A percentile compares a stretch with the other conserved stretches of the same genome.
These are phyloP conservation scores for Quercus agrifolia DNA, from an alignment of 306 rosid genomes.

Conservation along the genomic window DNA sequence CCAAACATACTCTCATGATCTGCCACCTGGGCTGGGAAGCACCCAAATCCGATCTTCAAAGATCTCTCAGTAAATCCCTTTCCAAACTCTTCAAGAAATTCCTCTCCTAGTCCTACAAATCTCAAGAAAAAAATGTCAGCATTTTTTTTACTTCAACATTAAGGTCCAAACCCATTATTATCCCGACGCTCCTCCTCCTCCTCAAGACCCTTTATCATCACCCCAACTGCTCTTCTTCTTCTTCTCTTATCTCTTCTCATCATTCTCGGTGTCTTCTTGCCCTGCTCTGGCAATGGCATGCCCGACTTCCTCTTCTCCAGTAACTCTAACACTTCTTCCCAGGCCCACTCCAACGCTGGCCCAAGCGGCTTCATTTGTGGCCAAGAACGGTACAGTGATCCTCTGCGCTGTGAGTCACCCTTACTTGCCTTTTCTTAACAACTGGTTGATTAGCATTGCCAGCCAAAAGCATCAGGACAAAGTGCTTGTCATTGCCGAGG, in stretches of 20 bases:
- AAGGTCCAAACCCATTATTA: slow-evolving; percentile 21
- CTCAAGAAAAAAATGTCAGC: slow-evolving; percentile 7
- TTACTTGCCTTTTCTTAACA: slow-evolving; percentile 82
- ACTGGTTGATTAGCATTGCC: slow-evolving; percentile 82
- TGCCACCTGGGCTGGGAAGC: no score
- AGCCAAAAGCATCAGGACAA: slow-evolving; percentile 78
- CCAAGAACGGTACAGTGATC: slow-evolving; percentile 76
- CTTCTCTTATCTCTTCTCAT: slow-evolving; percentile 51
- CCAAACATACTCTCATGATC: no score
- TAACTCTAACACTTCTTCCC: slow-evolving; percentile 23
- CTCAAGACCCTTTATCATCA: slow-evolving; percentile 36
- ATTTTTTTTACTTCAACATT: slow-evolving; percentile 71
- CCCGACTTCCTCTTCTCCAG: slow-evolving; percentile 47
- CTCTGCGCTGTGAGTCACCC: slow-evolving; percentile 94
- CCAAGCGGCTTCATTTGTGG: slow-evolving; percentile 75
- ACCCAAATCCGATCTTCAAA: no score
- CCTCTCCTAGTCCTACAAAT: no score
- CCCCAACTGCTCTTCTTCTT: slow-evolving; percentile 42
- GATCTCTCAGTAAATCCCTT: no score
- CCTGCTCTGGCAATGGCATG: slow-evolving; percentile 43
- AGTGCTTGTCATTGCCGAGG: slow-evolving; percentile 98
- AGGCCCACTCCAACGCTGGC: slow-evolving; percentile 43
- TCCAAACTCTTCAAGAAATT: no score
- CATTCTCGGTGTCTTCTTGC: slow-evolving; percentile 60
- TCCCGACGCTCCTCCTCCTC: slow-evolving; percentile 43